Base-by-base conservation (phyloP, 108 stramenopile species). In the Schizochytrium sp. region DNA sequence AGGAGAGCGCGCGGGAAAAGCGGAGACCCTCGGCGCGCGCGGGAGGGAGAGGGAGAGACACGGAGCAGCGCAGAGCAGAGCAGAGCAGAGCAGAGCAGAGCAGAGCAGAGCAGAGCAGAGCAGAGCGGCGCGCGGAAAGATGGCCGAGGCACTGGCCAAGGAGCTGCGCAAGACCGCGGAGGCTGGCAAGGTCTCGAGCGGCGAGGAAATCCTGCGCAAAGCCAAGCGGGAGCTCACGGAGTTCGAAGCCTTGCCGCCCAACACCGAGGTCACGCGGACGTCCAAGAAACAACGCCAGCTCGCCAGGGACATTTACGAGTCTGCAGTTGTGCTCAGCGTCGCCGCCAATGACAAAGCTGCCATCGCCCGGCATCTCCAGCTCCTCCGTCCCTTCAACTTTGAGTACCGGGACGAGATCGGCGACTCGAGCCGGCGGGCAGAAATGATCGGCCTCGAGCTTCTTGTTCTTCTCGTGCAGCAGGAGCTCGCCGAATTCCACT, bases 371-470 rank as follows among this genome's bases (percentile, higher is more conserved):
- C 76, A 83, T 45, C 76, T 83, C 0, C 76, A 53, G 76, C 76
- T 83, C 6, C 76, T 83, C 43, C 45, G 76, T 8, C 76, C 76
- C 23, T 83, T 83, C 51, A 83, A 83, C 76, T 83, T 83, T 53
- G 76, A 83, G 48, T 83, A 83, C 76, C 45, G 76, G 51, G 51
- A 23, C 12, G 76, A 83, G 51, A 47, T 83, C 16, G 76, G 76
- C 51, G 76, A 83, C 51, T 83, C 76, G 48, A 53, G 48, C 25
- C 44, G 51, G 51, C 76, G 76, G 43, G 51, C 43, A 12, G 76
- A 83, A 45, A 83, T 83, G 76, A 83, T 83, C 51, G 76, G 48
- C 28, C 76, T 83, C 51, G 76, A 83, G 76, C 76, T 83, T 12
- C 76, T 83, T 45, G 51, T 53, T 6, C 51, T 83, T 12, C 76